Conservation (phyloP, 306 rosid genomes). For the Aeschynomene evenia region DNA sequence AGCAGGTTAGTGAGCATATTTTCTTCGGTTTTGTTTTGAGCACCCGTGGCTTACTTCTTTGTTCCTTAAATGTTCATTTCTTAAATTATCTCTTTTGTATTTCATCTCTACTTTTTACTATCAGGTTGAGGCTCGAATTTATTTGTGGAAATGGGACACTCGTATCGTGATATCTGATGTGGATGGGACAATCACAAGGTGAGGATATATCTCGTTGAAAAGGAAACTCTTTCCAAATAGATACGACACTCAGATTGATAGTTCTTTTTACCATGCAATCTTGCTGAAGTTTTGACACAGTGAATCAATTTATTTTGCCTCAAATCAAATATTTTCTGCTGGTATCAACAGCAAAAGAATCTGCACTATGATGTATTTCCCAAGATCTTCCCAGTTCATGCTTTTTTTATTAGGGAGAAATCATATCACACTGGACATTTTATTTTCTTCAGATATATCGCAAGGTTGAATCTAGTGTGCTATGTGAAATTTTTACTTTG, state of each 20-base stretch:
- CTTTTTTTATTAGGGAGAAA: constrained; percentile 1
- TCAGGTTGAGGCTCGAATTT: constrained; percentile 86
- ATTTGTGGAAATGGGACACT: constrained; percentile 93
- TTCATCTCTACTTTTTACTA: not conserved
- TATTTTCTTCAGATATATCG: not conserved
- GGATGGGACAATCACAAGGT: constrained; percentile 98
- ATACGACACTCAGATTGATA: not conserved
- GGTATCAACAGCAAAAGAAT: not conserved
- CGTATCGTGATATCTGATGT: constrained; percentile 95
- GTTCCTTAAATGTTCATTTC: constrained; percentile 7
- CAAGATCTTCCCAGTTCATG: not conserved
- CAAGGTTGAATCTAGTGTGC: not conserved
- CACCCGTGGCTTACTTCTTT: not conserved
- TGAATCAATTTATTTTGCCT: not conserved
- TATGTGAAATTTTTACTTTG: not conserved
- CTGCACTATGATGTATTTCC: not conserved
- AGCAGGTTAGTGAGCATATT: constrained; percentile 51
- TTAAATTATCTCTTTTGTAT: constrained; percentile 1
- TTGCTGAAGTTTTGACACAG: not conserved
- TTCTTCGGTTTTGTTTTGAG: constrained; percentile 9
- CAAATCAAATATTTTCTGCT: not conserved
- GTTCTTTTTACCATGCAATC: constrained; percentile 3
- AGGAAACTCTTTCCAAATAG: not conserved
- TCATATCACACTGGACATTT: not conserved
- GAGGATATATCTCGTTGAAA: constrained; percentile 31